phyloP scores from a whole-genome alignment of 306 rosid genomes.

The Cicer arietinum region DNA sequence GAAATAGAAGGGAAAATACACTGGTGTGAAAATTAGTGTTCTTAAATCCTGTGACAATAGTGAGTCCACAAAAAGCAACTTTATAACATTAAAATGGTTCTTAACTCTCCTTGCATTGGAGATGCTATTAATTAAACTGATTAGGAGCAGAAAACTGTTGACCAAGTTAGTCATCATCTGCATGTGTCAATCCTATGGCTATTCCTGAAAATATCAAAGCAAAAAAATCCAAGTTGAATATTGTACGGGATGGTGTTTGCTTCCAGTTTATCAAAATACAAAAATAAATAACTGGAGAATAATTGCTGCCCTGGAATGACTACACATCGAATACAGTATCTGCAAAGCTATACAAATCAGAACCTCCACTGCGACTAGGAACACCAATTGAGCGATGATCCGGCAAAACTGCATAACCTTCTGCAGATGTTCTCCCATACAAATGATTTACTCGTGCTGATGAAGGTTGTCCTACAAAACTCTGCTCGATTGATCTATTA shows the following conservation, averaged over 20 bases:
- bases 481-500: slow-evolving; percentile 49
- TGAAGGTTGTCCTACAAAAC: slow-evolving; percentile 45
- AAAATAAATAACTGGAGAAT: neutral
- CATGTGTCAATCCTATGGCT: slow-evolving; percentile 27
- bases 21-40: no score
- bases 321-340: slow-evolving; percentile 58
- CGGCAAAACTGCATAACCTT: slow-evolving; percentile 44
- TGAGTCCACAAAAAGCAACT: no score
- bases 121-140: neutral
- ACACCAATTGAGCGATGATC: slow-evolving; percentile 42
- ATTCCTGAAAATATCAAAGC: slow-evolving; percentile 4
- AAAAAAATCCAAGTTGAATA: slow-evolving; percentile 20
- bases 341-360: slow-evolving; percentile 67
- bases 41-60: no score
- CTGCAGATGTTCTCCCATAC: slow-evolving; percentile 46
- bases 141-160: slow-evolving; percentile 15
- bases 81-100: no score
- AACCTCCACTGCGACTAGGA: slow-evolving; percentile 41
- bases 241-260: neutral
- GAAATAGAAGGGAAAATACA: no score
- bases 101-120: no score
- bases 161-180: neutral
- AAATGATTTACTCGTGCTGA: slow-evolving; percentile 42
- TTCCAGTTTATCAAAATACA: slow-evolving; percentile 34
- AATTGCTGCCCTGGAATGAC: slow-evolving; percentile 36